Conservation (phyloP, 2,329 filamentous ascomycete species). For the Venturia carpophila region DNA sequence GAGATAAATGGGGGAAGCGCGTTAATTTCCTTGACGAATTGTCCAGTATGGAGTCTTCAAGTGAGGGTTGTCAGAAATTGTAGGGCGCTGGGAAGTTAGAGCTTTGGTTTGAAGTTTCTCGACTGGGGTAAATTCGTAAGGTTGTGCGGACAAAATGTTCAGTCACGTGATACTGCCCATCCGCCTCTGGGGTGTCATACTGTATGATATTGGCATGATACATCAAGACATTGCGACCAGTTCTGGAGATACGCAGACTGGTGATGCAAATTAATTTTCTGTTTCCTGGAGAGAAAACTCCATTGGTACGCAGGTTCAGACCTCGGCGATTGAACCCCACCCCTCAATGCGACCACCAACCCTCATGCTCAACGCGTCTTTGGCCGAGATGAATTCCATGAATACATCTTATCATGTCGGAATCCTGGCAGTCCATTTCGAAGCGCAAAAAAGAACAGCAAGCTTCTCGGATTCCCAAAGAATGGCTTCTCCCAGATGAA, state of each 20-base stretch:
- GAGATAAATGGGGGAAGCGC: conserved; percentile 15
- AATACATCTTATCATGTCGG: conserved; percentile 24
- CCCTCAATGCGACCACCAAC: background rate
- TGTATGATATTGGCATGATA: too few relatives aligned
- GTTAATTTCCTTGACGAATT: conserved; percentile 20
- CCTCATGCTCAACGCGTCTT: background rate
- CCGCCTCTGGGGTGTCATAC: too few relatives aligned
- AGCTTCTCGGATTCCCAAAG: conserved; percentile 34
- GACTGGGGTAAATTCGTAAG: too few relatives aligned
- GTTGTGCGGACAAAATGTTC: too few relatives aligned
- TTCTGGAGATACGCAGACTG: background rate
- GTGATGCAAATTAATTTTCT: too few relatives aligned
- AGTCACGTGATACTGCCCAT: too few relatives aligned
- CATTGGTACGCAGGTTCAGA: too few relatives aligned
- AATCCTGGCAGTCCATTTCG: conserved; percentile 36
- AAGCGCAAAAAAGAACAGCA: conserved; percentile 38
- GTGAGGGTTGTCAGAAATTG: conserved; percentile 21
- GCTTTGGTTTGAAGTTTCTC: background rate
- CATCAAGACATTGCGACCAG: background rate
- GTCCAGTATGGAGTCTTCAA: conserved; percentile 20
- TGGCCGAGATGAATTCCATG: background rate
- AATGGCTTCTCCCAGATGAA: conserved; percentile 35
- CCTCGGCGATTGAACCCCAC: conserved; percentile 6
- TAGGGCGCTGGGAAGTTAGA: background rate
- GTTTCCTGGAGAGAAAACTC: too few relatives aligned